Percentiles rank a stretch among this genome's conserved stretches.
Evolutionary conservation across 2,329 filamentous ascomycete genomes (phyloP).

Genomic region (Myrmaecium sp.): DNA sequence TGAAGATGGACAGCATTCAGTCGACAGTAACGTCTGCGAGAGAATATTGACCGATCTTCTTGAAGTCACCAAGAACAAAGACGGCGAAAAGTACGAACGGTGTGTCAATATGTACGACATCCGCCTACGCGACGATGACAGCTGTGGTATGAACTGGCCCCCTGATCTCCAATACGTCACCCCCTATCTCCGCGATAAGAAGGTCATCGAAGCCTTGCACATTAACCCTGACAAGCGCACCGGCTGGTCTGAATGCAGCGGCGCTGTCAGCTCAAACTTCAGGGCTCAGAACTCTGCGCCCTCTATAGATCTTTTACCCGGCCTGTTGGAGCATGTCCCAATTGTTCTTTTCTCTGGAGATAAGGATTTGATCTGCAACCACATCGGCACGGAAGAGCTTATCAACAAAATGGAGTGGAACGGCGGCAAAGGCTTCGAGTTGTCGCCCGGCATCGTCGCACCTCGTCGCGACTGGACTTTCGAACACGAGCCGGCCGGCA

Average conservation of each 20-base stretch:
- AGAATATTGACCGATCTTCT: constrained; percentile 58
- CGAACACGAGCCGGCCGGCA: constrained; percentile 70
- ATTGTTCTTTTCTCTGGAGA: constrained; percentile 84
- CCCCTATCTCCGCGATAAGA: constrained; percentile 68
- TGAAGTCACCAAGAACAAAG: constrained; percentile 40
- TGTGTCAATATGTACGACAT: constrained; percentile 98
- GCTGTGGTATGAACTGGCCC: constrained; percentile 97
- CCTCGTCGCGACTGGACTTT: constrained; percentile 91
- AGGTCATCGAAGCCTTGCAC: constrained; percentile 67
- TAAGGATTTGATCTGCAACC: constrained; percentile 92
- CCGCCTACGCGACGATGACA: constrained; percentile 61
- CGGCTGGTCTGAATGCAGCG: constrained; percentile 84
- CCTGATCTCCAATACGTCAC: constrained; percentile 63
- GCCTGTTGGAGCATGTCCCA: constrained; percentile 58
- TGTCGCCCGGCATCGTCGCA: constrained; percentile 72
- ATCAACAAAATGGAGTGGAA: constrained; percentile 89
- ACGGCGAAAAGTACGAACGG: constrained; percentile 33
- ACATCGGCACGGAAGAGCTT: constrained; percentile 79
- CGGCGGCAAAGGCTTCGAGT: constrained; percentile 78
- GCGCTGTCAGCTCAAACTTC: constrained; percentile 60
- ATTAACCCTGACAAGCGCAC: constrained; percentile 65
- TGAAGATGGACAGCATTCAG: constrained; percentile 38
- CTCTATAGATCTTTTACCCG: constrained; percentile 57
- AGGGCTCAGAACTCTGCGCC: constrained; percentile 53
- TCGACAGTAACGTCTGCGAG: constrained; percentile 62